Percentiles rank a stretch among this genome's conserved stretches.
phyloP scores from a whole-genome alignment of 1,139 yeast species.

The Protomyces gravidus region DNA sequence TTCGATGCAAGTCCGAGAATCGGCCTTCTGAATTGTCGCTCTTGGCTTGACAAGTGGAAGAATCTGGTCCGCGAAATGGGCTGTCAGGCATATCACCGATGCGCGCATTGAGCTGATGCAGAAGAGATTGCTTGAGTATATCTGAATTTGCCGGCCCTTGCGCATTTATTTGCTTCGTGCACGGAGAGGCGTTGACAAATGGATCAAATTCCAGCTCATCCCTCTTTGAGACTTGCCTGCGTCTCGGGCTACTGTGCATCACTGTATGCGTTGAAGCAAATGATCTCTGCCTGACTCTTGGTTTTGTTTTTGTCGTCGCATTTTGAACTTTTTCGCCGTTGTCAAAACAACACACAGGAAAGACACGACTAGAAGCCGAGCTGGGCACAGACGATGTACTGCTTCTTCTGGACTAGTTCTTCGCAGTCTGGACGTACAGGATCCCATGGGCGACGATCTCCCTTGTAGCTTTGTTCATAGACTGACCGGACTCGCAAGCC shows the following conservation, averaged over 20 bases:
- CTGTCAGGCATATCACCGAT: not conserved
- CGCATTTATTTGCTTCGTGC: not conserved
- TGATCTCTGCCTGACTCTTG: not conserved
- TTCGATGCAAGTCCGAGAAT: not conserved
- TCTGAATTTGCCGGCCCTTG: not conserved
- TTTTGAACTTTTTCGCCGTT: not conserved
- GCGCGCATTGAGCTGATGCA: conserved; percentile 21
- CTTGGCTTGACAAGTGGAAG: not conserved
- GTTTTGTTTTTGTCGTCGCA: not conserved
- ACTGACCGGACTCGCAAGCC: not conserved
- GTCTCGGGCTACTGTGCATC: not conserved
- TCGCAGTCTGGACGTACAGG: not conserved
- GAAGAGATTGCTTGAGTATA: conserved; percentile 15
- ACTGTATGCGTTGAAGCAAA: not conserved
- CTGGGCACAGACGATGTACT: not conserved
- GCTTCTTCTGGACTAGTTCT: not conserved
- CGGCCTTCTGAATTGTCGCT: not conserved
- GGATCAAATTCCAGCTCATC: not conserved
- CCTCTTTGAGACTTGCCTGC: not conserved
- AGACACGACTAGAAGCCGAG: not conserved
- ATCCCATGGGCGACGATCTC: not conserved
- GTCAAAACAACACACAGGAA: not conserved
- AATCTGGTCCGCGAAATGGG: not conserved
- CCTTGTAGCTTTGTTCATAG: not conserved
- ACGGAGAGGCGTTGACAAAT: not conserved